phyloP scores from a whole-genome alignment of 768 basidiomycete species.

The Russula olivacea region DNA sequence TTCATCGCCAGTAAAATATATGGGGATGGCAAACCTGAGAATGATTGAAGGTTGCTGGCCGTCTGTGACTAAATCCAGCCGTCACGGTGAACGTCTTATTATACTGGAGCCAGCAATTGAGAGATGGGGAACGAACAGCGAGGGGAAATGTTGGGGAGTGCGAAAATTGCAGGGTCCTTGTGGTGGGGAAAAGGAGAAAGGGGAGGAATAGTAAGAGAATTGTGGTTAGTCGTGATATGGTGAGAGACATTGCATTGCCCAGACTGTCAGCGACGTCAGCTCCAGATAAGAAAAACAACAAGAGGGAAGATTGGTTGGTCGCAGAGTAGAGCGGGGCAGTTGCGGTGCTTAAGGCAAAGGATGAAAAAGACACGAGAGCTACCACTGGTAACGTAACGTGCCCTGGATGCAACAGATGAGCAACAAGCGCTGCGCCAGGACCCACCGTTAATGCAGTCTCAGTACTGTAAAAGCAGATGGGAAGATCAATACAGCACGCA shows the following conservation, averaged over 20 bases:
- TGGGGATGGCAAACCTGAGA: background rate
- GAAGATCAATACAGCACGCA: too few species aligned
- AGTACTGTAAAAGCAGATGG: too few species aligned
- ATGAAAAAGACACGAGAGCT: background rate
- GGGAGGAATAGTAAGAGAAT: background rate
- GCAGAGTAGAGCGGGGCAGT: background rate
- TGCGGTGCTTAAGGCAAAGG: too few species aligned
- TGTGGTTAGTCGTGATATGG: background rate
- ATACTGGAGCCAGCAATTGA: constrained; percentile 26
- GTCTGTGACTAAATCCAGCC: constrained; percentile 10
- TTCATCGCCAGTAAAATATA: background rate
- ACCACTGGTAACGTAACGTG: too few species aligned
- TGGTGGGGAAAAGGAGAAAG: background rate
- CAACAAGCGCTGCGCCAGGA: too few species aligned
- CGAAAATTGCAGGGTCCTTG: constrained; percentile 17
- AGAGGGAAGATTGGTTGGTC: background rate
- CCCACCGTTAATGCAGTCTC: too few species aligned
- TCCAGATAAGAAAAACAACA: background rate
- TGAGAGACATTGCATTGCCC: background rate
- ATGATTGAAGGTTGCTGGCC: constrained; percentile 22
- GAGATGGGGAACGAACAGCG: constrained; percentile 29
- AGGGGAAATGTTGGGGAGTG: constrained; percentile 28
- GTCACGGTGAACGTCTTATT: background rate
- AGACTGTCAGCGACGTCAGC: background rate
- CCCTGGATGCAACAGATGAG: too few species aligned